These are phyloP conservation scores for Saturnispora sekii DNA, from an alignment of 805 yeast species.

Conservation along the genomic window DNA sequence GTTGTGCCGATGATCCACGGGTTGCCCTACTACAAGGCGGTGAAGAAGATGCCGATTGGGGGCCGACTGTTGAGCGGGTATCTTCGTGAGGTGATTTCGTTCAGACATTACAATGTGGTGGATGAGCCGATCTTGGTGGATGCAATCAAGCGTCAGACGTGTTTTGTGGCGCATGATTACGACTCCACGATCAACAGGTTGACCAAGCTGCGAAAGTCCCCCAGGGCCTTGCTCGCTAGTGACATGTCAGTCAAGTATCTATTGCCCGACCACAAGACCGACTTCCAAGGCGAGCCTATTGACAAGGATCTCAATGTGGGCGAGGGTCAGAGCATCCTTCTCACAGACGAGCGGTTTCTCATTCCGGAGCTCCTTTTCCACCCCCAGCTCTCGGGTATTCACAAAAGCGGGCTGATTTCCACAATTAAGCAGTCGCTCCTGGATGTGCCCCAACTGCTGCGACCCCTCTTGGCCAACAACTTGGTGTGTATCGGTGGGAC, in stretches of 20 bases:
- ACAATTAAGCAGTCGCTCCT: constrained; percentile 59
- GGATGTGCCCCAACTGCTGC: constrained; percentile 59
- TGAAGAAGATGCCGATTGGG: constrained; percentile 72
- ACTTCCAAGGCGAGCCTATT: constrained; percentile 54
- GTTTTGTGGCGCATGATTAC: constrained; percentile 60
- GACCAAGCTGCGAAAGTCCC: constrained; percentile 17
- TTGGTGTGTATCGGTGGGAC: constrained; percentile 79
- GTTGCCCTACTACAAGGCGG: constrained; percentile 64
- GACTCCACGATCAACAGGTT: constrained; percentile 20
- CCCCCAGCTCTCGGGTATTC: constrained; percentile 71
- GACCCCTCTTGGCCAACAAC: constrained; percentile 73
- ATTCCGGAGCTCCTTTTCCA: constrained; percentile 82
- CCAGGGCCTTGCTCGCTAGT: constrained; percentile 16
- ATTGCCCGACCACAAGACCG: constrained; percentile 79
- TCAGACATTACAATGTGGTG: constrained; percentile 84
- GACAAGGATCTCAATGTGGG: constrained; percentile 41
- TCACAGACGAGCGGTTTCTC: constrained; percentile 79
- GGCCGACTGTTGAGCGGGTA: constrained; percentile 80
- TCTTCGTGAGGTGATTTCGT: constrained; percentile 75
- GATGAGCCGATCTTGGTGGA: constrained; percentile 83
- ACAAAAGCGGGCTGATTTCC: constrained; percentile 70
- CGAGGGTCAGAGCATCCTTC: constrained; percentile 21
- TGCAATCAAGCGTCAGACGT: constrained; percentile 71
- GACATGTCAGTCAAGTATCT: constrained; percentile 54
- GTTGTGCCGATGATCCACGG: constrained; percentile 78